Percentiles rank a stretch among this genome's conserved stretches.
Evolutionary conservation across 1,139 yeast genomes (phyloP).

Genomic region (Pneumocystis wakefieldiae): DNA sequence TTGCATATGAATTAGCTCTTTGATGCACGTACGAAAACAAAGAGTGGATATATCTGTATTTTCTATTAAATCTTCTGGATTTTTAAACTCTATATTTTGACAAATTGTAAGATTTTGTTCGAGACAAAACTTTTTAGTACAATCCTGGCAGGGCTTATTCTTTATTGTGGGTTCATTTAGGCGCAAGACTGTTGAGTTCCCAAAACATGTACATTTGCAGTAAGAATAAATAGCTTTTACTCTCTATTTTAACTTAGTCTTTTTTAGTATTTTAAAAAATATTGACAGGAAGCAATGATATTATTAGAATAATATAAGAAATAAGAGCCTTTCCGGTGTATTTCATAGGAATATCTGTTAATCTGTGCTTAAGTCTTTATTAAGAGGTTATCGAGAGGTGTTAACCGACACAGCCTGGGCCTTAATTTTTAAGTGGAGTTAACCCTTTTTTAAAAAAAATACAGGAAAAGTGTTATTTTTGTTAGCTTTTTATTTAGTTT

Average conservation of each 20-base stretch:
- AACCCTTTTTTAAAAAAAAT: too few relatives aligned
- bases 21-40: background rate
- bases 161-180: background rate
- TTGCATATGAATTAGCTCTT: background rate
- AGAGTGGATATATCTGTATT: background rate
- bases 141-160: slow-evolving; percentile 6
- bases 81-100: background rate
- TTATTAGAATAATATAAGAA: background rate
- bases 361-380: background rate
- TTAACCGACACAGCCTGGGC: too few relatives aligned
- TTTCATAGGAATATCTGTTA: background rate
- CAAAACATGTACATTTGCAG: slow-evolving; percentile 10
- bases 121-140: slow-evolving; percentile 8
- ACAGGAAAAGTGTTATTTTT: too few relatives aligned
- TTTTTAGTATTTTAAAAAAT: background rate
- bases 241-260: background rate
- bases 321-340: background rate
- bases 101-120: slow-evolving; percentile 2
- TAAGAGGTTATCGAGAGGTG: too few relatives aligned
- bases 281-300: background rate
- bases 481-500: too few relatives aligned
- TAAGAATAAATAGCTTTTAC: background rate
- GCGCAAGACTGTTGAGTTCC: slow-evolving; percentile 3
- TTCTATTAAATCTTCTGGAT: background rate
- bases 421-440: too few relatives aligned